Evolutionary conservation across 1,139 yeast species (phyloP).

Genomic region (Pichia sp.): DNA sequence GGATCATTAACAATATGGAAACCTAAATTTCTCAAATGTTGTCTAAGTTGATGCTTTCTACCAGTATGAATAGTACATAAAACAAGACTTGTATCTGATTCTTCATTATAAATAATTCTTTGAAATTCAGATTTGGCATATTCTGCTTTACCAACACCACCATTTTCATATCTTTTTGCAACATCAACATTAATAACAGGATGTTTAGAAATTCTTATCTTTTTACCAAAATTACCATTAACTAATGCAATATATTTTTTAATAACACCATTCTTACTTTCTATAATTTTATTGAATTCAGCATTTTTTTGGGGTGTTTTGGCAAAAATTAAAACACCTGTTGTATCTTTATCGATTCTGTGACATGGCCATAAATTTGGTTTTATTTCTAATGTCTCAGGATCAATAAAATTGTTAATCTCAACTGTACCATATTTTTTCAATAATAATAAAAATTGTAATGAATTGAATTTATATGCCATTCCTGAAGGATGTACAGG

Average conservation of each 20-base stretch:
- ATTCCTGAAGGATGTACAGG: constrained; percentile 76
- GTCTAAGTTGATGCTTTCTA: constrained; percentile 71
- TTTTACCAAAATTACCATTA: constrained; percentile 46
- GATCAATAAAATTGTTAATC: not conserved
- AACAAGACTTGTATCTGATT: constrained; percentile 45
- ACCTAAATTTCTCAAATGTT: constrained; percentile 56
- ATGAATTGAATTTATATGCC: constrained; percentile 31
- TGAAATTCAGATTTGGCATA: constrained; percentile 38
- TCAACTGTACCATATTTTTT: not conserved
- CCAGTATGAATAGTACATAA: constrained; percentile 64
- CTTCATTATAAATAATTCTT: constrained; percentile 29
- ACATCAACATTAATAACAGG: constrained; percentile 19
- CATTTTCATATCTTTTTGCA: constrained; percentile 21
- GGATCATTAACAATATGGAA: constrained; percentile 65
- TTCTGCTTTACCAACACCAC: constrained; percentile 18
- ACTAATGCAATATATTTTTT: constrained; percentile 58
- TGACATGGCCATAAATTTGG: constrained; percentile 47
- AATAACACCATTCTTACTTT: constrained; percentile 31
- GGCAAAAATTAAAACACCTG: constrained; percentile 61
- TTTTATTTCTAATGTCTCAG: constrained; percentile 25
- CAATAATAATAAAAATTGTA: constrained; percentile 1
- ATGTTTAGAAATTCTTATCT: constrained; percentile 13
- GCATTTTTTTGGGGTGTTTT: constrained; percentile 36
- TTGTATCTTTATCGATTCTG: constrained; percentile 64
- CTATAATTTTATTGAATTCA: constrained; percentile 25